Percentiles rank a stretch among this genome's conserved stretches.
These are phyloP conservation scores for Vicia villosa DNA, from an alignment of 306 rosid species.

Conservation along the genomic window DNA sequence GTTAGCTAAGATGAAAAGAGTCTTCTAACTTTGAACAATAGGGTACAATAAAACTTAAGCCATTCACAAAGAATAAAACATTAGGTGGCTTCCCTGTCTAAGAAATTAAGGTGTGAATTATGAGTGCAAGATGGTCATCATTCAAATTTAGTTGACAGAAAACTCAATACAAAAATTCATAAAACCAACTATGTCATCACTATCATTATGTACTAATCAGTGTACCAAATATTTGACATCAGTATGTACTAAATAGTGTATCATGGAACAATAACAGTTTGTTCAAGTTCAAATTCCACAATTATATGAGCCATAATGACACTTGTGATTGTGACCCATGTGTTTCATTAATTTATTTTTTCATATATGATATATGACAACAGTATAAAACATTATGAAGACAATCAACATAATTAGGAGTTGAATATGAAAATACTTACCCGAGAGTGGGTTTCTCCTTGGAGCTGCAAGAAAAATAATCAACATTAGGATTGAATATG, in stretches of 20 bases:
- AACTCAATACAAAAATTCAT: neutral
- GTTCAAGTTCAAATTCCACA: too few species aligned
- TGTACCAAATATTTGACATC: too few species aligned
- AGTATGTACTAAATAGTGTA: too few species aligned
- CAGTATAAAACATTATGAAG: too few species aligned
- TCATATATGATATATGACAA: too few species aligned
- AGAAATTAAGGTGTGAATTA: too few species aligned
- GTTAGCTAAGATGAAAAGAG: neutral
- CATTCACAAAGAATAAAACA: neutral
- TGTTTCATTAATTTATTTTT: too few species aligned
- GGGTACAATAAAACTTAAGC: neutral
- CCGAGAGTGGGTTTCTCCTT: slow-evolving; percentile 99
- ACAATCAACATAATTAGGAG: too few species aligned
- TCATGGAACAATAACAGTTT: too few species aligned
- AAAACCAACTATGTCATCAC: neutral
- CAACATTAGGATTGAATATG: neutral
- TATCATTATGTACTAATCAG: too few species aligned
- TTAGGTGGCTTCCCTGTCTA: neutral
- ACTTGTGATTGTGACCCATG: too few species aligned
- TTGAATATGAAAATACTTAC: slow-evolving; percentile 41
- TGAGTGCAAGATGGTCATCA: neutral
- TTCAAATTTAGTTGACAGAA: neutral
- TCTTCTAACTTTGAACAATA: neutral
- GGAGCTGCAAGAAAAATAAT: slow-evolving; percentile 69
- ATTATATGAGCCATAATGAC: too few species aligned